Evolutionary conservation across 2,329 filamentous ascomycete species (phyloP).

Genomic region (Ceratocystiopsis brevicomis): DNA sequence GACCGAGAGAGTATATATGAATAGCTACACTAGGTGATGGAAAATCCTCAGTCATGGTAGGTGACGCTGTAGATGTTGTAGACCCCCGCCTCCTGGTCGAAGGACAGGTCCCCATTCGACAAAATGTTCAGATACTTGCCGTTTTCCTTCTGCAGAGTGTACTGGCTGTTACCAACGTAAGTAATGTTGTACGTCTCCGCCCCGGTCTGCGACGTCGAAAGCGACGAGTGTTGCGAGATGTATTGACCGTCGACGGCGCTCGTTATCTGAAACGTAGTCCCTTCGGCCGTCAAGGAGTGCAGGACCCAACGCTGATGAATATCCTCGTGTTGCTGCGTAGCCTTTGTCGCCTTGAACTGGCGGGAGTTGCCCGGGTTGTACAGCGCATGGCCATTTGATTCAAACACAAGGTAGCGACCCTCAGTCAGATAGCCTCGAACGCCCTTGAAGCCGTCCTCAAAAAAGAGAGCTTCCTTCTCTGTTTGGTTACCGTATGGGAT

Average conservation of each 20-base stretch:
- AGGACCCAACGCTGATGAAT: conserved; percentile 30
- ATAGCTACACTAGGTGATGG: too few species aligned
- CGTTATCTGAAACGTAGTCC: conserved; percentile 12
- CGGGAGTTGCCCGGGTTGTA: conserved; percentile 13
- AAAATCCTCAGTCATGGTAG: conserved; percentile 9
- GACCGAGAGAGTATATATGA: too few species aligned
- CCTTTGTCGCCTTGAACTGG: conserved; percentile 10
- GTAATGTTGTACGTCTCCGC: conserved; percentile 12
- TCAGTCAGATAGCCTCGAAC: conserved; percentile 33
- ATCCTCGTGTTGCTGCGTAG: conserved; percentile 18
- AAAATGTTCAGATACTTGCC: conserved; percentile 11
- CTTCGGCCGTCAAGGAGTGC: conserved; percentile 18
- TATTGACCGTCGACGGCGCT: conserved; percentile 11
- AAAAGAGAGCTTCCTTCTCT: conserved; percentile 19
- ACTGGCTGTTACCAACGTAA: conserved; percentile 11
- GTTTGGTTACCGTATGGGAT: conserved; percentile 27
- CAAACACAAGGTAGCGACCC: conserved; percentile 33
- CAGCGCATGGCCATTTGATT: conserved; percentile 24
- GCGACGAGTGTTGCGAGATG: conserved; percentile 9
- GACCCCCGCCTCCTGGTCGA: conserved; percentile 5
- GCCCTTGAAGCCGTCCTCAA: conserved; percentile 35
- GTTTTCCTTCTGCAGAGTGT: conserved; percentile 12
- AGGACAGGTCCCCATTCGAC: conserved; percentile 7
- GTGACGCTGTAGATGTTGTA: conserved; percentile 12
- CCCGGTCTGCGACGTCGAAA: conserved; percentile 8